Evolutionary conservation across 139 green algal genomes (phyloP).

Genomic region (Trebouxia sp.): DNA sequence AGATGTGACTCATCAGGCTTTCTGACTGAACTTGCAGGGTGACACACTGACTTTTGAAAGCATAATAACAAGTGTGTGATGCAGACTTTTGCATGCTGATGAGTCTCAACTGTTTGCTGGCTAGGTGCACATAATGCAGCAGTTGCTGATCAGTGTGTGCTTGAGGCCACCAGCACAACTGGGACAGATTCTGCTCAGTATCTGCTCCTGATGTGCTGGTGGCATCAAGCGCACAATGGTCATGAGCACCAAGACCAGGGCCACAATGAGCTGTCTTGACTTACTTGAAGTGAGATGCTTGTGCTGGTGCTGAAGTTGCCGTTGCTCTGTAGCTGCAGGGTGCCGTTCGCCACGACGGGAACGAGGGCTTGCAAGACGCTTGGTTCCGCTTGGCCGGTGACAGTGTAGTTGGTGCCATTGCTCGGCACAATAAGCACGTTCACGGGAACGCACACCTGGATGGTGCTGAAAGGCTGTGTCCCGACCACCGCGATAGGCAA

Average conservation of each 20-base stretch:
- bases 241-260: not conserved
- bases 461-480: not conserved
- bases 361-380: not conserved
- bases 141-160: no score
- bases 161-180: no score
- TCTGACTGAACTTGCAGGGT: no score
- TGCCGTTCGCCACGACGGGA: constrained; percentile 9
- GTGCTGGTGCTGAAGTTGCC: constrained; percentile 2
- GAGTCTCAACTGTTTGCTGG: no score
- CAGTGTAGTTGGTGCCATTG: constrained; percentile 20
- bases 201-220: no score
- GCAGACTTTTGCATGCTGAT: no score
- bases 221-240: not conserved
- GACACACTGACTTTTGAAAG: no score
- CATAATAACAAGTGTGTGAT: no score
- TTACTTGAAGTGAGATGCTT: constrained; percentile 2
- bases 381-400: not conserved
- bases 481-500: not conserved
- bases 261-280: not conserved
- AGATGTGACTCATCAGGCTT: no score
- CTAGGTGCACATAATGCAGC: no score
- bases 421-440: constrained; percentile 23
- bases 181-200: no score
- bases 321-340: not conserved
- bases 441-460: constrained; percentile 19